phyloP scores from a whole-genome alignment of 768 basidiomycete genomes.

The Lentinula detonsa region DNA sequence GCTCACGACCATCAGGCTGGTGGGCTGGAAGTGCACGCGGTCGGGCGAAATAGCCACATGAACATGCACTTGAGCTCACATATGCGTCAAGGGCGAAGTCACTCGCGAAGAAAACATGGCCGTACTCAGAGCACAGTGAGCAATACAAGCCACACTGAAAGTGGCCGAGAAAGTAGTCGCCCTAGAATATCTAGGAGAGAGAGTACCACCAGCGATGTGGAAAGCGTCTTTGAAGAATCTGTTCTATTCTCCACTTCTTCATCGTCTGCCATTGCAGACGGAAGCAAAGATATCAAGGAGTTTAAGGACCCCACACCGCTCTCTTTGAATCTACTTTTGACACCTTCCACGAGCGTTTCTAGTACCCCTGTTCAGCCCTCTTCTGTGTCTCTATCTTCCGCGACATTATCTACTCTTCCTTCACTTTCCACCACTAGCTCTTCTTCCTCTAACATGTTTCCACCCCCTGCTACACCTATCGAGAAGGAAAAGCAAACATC shows the following conservation, averaged over 20 bases:
- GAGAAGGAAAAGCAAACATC: conserved; percentile 60
- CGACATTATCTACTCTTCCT: conserved; percentile 15
- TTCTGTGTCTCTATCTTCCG: background rate
- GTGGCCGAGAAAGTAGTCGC: conserved; percentile 25
- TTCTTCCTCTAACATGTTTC: conserved; percentile 39
- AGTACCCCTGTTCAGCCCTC: conserved; percentile 54
- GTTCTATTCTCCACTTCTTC: conserved; percentile 3
- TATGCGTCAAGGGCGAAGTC: conserved; percentile 3
- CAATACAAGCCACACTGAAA: conserved; percentile 8
- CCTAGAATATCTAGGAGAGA: conserved; percentile 61
- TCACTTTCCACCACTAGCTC: conserved; percentile 1
- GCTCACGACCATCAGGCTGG: conserved; percentile 42
- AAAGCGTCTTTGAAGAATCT: conserved; percentile 20
- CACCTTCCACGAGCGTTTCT: conserved; percentile 63
- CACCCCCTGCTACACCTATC: conserved; percentile 48
- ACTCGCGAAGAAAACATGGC: conserved; percentile 8
- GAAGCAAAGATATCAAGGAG: conserved; percentile 21
- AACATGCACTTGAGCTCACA: background rate
- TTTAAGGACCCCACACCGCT: conserved; percentile 14
- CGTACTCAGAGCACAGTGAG: conserved; percentile 10
- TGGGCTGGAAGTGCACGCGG: conserved; percentile 82
- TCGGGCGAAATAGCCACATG: conserved; percentile 83
- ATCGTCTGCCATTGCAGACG: conserved; percentile 46
- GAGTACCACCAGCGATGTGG: conserved; percentile 73
- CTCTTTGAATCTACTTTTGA: conserved; percentile 36